Base-by-base conservation (phyloP, 257 asterid species). In the Primulina tabacum region DNA sequence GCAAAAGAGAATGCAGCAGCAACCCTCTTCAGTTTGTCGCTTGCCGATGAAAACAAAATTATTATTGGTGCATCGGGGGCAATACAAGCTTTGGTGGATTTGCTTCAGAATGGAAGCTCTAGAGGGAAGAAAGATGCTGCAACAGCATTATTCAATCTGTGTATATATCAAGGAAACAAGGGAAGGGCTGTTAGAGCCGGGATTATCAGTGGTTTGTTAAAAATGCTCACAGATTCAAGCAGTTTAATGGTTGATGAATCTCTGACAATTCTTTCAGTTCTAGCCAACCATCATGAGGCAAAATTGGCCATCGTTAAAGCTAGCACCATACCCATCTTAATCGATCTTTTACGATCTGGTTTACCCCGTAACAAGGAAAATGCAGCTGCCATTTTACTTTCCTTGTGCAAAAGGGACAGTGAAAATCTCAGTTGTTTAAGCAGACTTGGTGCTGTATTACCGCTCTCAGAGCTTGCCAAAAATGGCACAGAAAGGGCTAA, bases 91-190 rank as follows among this genome's bases (percentile, higher is more conserved):
- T 84, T 93, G 63, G 97, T 93, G 5, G 94, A 89, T 40, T 85
- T 93, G 75, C 90, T 93, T 24, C 76, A 82, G 52, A 79, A 74
- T 4, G 98, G 98, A 30, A 87, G 87, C 71, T 8, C 86, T 0
- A 77, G 98, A 73, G 98, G 98, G 67, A 93, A 87, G 75, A 93
- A 93, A 77, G 98, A 93, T 50, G 97, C 98, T 24, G 95, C 98
- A 14, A 88, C 98, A 0, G 96, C 98, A 0, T 80, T 93, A 69
- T 93, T 90, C 79, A 93, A 90, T 69, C 73, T 93, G 77, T 93
- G 98, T 53, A 84, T 90, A 57, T 90, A 93, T 79, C 95, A 84
- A 9, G 96, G 96, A 69, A 93, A 93, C 87, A 90, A 89, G 67
- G 97, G 96, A 16, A 74, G 98, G 72, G 98, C 98, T 11, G 87